Percentiles rank a stretch among this genome's conserved stretches.
These are phyloP conservation scores for Pseudogymnoascus sp. DNA, from an alignment of 2,329 filamentous ascomycete genomes.

Conservation along the genomic window DNA sequence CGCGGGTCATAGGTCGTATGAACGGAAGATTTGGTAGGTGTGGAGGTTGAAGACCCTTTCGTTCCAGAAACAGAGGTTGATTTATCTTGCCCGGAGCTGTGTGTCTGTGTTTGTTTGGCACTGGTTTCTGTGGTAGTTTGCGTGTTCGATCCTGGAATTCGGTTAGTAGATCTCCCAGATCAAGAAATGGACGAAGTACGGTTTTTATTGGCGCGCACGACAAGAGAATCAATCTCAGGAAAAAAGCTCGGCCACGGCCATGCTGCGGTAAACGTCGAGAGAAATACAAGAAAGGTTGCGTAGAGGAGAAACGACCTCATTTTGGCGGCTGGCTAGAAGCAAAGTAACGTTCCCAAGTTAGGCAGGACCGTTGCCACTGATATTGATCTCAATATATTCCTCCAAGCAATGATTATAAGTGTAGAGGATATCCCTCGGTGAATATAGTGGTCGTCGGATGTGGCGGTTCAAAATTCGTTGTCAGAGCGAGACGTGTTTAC, in stretches of 20 bases:
- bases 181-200: not conserved
- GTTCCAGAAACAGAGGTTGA: not conserved
- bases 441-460: not conserved
- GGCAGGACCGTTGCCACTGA: not conserved
- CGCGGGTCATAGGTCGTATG: conserved; percentile 33
- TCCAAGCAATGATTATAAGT: not conserved
- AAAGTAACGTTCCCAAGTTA: not conserved
- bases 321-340: not conserved
- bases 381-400: not conserved
- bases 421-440: not conserved
- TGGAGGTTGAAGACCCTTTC: not conserved
- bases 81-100: not conserved
- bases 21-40: conserved; percentile 10
- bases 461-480: not conserved
- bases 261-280: conserved; percentile 33
- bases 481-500: not conserved
- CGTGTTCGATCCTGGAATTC: not conserved
- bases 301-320: conserved; percentile 32
- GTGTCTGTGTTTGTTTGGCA: not conserved
- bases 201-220: conserved; percentile 30
- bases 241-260: conserved; percentile 50
- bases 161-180: not conserved
- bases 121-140: not conserved
- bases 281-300: conserved; percentile 43
- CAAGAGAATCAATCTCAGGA: conserved; percentile 42